A percentile compares a stretch with the other conserved stretches of the same genome.
These are phyloP conservation scores for Apiospora pterosperma DNA, from an alignment of 2,329 filamentous ascomycete species.

Conservation along the genomic window DNA sequence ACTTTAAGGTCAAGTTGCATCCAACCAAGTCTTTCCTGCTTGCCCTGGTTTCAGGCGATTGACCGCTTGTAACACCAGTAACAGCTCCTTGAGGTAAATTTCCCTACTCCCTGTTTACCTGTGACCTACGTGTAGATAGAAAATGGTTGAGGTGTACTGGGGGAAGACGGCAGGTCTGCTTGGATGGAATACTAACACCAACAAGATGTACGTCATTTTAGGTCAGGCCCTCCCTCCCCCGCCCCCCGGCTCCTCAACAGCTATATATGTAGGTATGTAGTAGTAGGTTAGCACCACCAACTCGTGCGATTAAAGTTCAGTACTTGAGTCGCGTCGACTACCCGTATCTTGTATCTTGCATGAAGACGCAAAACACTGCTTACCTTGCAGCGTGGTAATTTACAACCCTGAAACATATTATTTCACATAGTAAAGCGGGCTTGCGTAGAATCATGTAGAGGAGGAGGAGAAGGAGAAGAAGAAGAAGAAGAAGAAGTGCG, in stretches of 20 bases:
- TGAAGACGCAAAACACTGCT: neutral
- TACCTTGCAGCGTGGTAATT: neutral
- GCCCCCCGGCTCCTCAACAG: neutral
- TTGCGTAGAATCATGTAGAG: too few relatives aligned
- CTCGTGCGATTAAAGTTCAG: neutral
- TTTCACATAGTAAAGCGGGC: neutral
- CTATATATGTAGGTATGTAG: too few relatives aligned
- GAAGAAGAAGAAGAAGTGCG: too few relatives aligned
- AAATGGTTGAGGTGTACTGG: neutral
- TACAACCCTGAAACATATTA: neutral
- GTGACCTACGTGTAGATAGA: neutral
- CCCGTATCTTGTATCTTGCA: conserved; percentile 1
- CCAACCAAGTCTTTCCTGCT: neutral
- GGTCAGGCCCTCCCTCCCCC: too few relatives aligned
- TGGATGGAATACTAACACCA: neutral
- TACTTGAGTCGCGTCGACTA: neutral
- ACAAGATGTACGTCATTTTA: neutral
- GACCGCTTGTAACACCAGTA: neutral
- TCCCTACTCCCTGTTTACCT: neutral
- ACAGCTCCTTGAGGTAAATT: neutral
- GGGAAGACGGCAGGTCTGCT: neutral
- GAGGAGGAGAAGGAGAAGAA: too few relatives aligned
- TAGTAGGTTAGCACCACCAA: neutral
- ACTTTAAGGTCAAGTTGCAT: neutral
- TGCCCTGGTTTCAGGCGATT: neutral